A percentile compares a stretch with the other conserved stretches of the same genome.
phyloP scores from a whole-genome alignment of 1,284 basidiomycete genomes.

The Marasmius tenuissimus region DNA sequence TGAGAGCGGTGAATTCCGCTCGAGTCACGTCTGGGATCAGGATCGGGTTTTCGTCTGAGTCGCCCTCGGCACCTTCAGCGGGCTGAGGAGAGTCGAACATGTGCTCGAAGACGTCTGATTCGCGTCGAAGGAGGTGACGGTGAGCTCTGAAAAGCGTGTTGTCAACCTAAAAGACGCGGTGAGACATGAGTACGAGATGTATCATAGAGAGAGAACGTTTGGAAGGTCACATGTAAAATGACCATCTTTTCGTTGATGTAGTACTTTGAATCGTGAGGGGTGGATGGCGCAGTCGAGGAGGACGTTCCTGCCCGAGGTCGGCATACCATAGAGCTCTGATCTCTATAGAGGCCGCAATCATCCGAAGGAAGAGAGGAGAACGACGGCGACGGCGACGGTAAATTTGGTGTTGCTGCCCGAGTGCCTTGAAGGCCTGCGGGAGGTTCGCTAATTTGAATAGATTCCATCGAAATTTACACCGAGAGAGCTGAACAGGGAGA shows the following conservation, averaged over 20 bases:
- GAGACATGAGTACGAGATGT: background rate
- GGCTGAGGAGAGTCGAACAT: conserved; percentile 24
- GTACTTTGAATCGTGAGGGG: conserved; percentile 11
- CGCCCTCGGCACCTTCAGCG: conserved; percentile 16
- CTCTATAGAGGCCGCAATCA: background rate
- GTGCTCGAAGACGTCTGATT: conserved; percentile 32
- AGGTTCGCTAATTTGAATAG: too few relatives aligned
- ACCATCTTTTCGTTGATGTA: conserved; percentile 21
- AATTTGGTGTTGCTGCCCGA: too few relatives aligned
- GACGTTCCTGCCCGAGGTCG: background rate
- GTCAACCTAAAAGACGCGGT: conserved; percentile 26
- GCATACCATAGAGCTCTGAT: background rate
- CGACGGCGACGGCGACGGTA: too few relatives aligned
- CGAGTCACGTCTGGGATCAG: conserved; percentile 25
- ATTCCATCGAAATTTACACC: too few relatives aligned
- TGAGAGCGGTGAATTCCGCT: conserved; percentile 30
- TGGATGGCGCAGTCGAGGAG: background rate
- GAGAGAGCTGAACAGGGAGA: too few relatives aligned
- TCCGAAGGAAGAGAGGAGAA: too few relatives aligned
- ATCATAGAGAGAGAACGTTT: background rate
- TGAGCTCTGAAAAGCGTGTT: conserved; percentile 35
- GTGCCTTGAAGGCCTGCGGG: too few relatives aligned
- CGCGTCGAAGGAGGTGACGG: conserved; percentile 33
- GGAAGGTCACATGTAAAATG: conserved; percentile 18
- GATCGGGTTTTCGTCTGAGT: conserved; percentile 29